Conservation (phyloP, 108 stramenopile species). For the Aureococcus anophagefferens region DNA sequence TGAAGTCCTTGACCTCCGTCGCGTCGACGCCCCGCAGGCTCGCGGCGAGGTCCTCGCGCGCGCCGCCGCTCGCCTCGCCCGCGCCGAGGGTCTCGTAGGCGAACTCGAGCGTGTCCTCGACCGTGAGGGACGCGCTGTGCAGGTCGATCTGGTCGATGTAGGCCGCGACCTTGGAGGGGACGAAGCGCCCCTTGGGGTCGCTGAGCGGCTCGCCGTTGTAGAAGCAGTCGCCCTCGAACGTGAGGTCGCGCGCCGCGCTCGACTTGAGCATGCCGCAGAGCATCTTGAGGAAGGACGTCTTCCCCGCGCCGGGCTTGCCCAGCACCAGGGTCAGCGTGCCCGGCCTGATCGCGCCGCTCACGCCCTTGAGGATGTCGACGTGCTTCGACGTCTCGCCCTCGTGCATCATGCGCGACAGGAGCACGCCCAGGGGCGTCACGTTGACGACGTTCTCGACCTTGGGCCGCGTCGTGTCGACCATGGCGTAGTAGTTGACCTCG, state of each 20-base stretch:
- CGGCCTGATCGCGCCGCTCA: constrained; percentile 52
- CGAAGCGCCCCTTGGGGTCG: constrained; percentile 19
- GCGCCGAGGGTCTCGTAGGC: not conserved
- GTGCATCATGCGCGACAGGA: no score
- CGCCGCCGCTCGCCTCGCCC: no score
- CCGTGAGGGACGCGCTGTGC: constrained; percentile 11
- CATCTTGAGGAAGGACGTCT: constrained; percentile 28
- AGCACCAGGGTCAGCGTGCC: constrained; percentile 69
- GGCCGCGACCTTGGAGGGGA: constrained; percentile 31
- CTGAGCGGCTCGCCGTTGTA: constrained; percentile 28
- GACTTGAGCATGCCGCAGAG: not conserved
- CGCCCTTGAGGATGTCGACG: constrained; percentile 35
- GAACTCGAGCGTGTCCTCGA: not conserved
- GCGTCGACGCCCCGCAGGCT: no score
- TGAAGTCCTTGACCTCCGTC: not conserved
- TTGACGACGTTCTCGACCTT: no score
- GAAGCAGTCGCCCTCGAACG: constrained; percentile 25
- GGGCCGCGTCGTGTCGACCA: no score
- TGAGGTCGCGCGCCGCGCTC: not conserved
- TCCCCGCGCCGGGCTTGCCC: constrained; percentile 68
- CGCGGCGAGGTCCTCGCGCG: no score
- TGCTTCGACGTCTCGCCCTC: not conserved
- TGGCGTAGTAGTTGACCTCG: no score
- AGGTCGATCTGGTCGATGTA: constrained; percentile 24
- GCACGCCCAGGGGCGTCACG: no score